Evolutionary conservation across 129 eudicot genomes (phyloP).

Genomic region (Oenanthe sinensis): DNA sequence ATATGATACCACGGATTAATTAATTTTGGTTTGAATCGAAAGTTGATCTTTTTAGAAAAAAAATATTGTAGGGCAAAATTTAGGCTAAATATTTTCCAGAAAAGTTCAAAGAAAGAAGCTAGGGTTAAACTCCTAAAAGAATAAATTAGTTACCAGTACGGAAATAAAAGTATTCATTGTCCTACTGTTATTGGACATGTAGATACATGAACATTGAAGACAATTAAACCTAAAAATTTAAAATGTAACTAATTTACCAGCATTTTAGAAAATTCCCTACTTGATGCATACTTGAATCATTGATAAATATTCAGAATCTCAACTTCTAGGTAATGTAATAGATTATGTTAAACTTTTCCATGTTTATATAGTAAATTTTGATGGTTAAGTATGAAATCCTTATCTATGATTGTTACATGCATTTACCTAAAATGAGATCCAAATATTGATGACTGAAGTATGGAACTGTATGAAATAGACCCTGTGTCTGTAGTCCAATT

Average conservation of each 20-base stretch:
- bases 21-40: background rate
- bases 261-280: background rate
- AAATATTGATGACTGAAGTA: background rate
- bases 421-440: background rate
- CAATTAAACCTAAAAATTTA: background rate
- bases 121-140: background rate
- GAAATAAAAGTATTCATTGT: background rate
- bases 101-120: too few relatives aligned
- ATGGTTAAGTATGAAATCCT: background rate
- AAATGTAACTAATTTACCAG: background rate
- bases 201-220: background rate
- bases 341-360: background rate
- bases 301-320: background rate
- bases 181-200: background rate
- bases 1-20: background rate
- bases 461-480: background rate
- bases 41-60: too few relatives aligned
- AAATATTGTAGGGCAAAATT: too few relatives aligned
- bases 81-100: too few relatives aligned
- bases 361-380: background rate
- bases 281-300: background rate
- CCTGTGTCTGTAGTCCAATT: background rate
- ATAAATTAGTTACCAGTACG: background rate
- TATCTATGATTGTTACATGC: background rate
- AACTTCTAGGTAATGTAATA: background rate